Evolutionary conservation across 768 basidiomycete species (phyloP).

Genomic region (Tricholoma matsutake): DNA sequence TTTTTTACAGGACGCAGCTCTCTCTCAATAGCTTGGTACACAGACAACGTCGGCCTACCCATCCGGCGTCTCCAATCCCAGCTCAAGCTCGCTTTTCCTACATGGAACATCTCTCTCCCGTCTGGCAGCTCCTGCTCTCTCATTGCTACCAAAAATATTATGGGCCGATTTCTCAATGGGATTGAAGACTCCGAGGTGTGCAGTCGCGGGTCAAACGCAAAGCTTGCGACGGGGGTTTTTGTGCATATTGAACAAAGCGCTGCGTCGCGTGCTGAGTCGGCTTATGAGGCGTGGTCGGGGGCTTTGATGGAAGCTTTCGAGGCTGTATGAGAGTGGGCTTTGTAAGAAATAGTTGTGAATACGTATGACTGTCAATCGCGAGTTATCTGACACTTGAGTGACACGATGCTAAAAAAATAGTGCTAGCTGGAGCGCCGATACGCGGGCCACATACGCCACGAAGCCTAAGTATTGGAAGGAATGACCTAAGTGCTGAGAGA

Average conservation of each 20-base stretch:
- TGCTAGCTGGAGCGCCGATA: no score
- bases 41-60: conserved; percentile 28
- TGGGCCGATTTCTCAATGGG: conserved; percentile 43
- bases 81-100: conserved; percentile 30
- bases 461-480: no score
- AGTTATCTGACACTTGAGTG: no score
- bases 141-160: conserved; percentile 43
- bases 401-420: no score
- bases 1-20: conserved; percentile 15
- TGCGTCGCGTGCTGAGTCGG: conserved; percentile 14
- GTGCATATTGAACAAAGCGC: conserved; percentile 41
- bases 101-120: conserved; percentile 38
- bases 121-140: conserved; percentile 38
- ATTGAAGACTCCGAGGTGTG: conserved; percentile 29
- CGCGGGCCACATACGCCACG: no score
- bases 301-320: conserved; percentile 33
- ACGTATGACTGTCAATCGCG: no score
- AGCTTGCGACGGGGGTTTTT: conserved; percentile 33
- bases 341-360: no score
- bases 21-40: conserved; percentile 37
- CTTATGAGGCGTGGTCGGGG: conserved; percentile 33
- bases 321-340: not conserved
- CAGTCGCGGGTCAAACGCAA: conserved; percentile 20
- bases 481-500: no score
- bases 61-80: conserved; percentile 33